phyloP scores from a whole-genome alignment of 768 basidiomycete genomes.

The Scleroderma citrinum region DNA sequence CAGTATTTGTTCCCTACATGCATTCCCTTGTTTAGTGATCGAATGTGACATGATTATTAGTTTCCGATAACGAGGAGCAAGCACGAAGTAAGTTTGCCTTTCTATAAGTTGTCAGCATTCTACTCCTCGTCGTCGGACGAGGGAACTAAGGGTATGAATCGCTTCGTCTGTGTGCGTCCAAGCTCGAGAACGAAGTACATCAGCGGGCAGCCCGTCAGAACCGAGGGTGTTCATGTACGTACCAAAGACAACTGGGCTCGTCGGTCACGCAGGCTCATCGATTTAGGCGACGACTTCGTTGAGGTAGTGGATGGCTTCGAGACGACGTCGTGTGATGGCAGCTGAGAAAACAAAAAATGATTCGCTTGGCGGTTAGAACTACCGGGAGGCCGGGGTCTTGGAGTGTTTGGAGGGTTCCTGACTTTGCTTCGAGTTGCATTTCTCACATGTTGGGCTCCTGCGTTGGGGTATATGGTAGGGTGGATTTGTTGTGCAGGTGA shows the following conservation, averaged over 20 bases:
- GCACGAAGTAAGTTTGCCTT: too few relatives aligned
- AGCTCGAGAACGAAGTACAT: slow-evolving; percentile 10
- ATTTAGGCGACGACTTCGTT: slow-evolving; percentile 11
- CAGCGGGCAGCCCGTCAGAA: background rate
- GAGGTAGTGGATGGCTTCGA: background rate
- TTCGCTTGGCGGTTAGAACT: background rate
- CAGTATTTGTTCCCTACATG: background rate
- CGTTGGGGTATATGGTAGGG: slow-evolving; percentile 8
- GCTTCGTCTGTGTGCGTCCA: slow-evolving; percentile 22
- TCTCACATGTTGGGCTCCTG: background rate
- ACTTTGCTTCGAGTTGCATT: too few relatives aligned
- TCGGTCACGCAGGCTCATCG: slow-evolving; percentile 28
- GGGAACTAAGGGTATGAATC: slow-evolving; percentile 23
- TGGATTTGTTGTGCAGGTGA: too few relatives aligned
- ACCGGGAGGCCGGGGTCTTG: background rate
- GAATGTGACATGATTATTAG: too few relatives aligned
- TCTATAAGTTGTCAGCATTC: background rate
- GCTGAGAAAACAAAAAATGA: background rate
- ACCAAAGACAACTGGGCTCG: slow-evolving; percentile 26
- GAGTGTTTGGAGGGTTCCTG: too few relatives aligned
- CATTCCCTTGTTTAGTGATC: too few relatives aligned
- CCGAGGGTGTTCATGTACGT: slow-evolving; percentile 5
- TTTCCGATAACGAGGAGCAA: too few relatives aligned
- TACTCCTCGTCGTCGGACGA: slow-evolving; percentile 28
- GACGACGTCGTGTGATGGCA: background rate